phyloP scores from a whole-genome alignment of 1,284 basidiomycete genomes.

The Sanguinoderma infundibulare region DNA sequence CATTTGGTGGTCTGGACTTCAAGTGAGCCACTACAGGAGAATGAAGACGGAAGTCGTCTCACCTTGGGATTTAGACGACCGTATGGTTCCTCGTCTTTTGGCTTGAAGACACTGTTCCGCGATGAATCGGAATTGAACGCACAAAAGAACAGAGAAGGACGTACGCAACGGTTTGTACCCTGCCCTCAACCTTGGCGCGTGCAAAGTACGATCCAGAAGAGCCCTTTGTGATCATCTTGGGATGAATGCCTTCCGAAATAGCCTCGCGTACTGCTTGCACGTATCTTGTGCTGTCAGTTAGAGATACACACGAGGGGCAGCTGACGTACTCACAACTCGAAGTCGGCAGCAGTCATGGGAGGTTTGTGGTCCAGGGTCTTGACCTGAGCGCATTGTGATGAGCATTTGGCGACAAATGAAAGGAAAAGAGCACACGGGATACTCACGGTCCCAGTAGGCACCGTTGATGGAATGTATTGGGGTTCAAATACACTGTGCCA shows the following conservation, averaged over 20 bases:
- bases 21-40: conserved; percentile 4
- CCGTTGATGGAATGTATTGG: conserved; percentile 35
- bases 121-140: not conserved
- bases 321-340: conserved; percentile 58
- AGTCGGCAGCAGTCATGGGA: conserved; percentile 75
- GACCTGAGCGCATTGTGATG: conserved; percentile 40
- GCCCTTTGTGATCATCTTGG: conserved; percentile 87
- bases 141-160: conserved; percentile 32
- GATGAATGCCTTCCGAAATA: conserved; percentile 79
- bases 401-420: not conserved
- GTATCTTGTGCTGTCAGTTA: conserved; percentile 47
- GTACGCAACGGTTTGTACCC: conserved; percentile 79
- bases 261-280: conserved; percentile 70
- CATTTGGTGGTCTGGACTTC: conserved; percentile 80
- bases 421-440: not conserved
- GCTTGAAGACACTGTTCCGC: conserved; percentile 78
- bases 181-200: conserved; percentile 70
- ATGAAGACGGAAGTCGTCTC: conserved; percentile 1
- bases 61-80: conserved; percentile 85
- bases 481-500: conserved; percentile 82
- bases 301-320: not conserved
- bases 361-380: conserved; percentile 81
- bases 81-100: conserved; percentile 90
- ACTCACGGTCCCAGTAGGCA: conserved; percentile 17
- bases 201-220: conserved; percentile 90